Conservation (phyloP, 1,284 basidiomycete genomes). For the Takashimella tepidaria region DNA sequence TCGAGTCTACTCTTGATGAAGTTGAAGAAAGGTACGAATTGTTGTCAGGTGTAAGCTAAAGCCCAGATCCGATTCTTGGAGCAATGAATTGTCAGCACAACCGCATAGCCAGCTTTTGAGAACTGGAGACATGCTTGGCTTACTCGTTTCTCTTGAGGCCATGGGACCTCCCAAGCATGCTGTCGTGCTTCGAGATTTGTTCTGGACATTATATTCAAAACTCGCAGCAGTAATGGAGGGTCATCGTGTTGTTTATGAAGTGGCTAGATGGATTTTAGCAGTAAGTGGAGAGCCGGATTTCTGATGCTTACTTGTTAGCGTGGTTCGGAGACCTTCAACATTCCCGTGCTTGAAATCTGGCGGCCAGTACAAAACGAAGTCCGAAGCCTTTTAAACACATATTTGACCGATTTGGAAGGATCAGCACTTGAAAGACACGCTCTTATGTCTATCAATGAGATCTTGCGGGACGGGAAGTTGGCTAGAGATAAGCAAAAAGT, state of each 20-base stretch:
- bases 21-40: slow-evolving; percentile 70
- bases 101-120: slow-evolving; percentile 17
- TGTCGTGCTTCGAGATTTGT: slow-evolving; percentile 83
- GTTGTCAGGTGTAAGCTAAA: neutral
- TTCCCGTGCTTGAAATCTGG: slow-evolving; percentile 88
- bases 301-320: slow-evolving; percentile 61
- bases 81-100: slow-evolving; percentile 20
- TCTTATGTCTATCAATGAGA: slow-evolving; percentile 89
- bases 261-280: slow-evolving; percentile 77
- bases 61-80: slow-evolving; percentile 7
- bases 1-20: slow-evolving; percentile 84
- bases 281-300: slow-evolving; percentile 83
- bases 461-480: slow-evolving; percentile 76
- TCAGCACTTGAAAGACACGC: slow-evolving; percentile 72
- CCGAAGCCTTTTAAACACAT: slow-evolving; percentile 79
- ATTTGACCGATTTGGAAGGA: slow-evolving; percentile 82
- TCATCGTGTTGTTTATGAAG: slow-evolving; percentile 84
- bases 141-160: slow-evolving; percentile 67
- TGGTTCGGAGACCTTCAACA: slow-evolving; percentile 49
- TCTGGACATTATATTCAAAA: slow-evolving; percentile 98
- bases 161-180: slow-evolving; percentile 69
- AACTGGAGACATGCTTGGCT: slow-evolving; percentile 51
- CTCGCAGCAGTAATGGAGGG: slow-evolving; percentile 93
- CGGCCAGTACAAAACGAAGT: slow-evolving; percentile 86
- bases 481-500: slow-evolving; percentile 74